Evolutionary conservation across 805 yeast species (phyloP).

Genomic region (Wickerhamiella domercqiae): DNA sequence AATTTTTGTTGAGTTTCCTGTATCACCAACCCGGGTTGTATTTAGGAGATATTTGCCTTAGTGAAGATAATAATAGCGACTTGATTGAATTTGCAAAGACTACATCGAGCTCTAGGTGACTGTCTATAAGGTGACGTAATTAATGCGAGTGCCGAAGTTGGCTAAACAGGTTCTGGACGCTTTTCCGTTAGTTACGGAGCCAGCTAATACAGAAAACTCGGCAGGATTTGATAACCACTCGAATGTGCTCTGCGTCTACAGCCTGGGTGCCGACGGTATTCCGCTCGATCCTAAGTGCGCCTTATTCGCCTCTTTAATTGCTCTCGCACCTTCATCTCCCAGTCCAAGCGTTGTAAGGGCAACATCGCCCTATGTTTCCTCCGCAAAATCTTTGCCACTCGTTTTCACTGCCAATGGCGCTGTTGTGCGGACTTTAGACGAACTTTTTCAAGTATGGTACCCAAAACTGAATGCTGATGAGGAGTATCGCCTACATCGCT

Average conservation of each 20-base stretch:
- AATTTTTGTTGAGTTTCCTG: too few species aligned
- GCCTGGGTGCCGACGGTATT: constrained; percentile 10
- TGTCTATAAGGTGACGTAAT: neutral
- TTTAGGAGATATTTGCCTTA: too few species aligned
- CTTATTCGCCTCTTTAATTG: constrained; percentile 13
- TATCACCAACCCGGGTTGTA: too few species aligned
- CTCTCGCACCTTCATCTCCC: neutral
- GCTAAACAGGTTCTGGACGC: constrained; percentile 20
- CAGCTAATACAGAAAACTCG: constrained; percentile 6
- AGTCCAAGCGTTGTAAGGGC: neutral
- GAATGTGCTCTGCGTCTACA: constrained; percentile 15
- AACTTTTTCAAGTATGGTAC: constrained; percentile 3
- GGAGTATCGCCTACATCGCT: constrained; percentile 3
- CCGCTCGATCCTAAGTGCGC: constrained; percentile 23
- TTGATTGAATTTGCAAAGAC: too few species aligned
- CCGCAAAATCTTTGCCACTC: constrained; percentile 11
- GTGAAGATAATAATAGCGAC: too few species aligned
- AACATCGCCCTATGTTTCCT: constrained; percentile 13
- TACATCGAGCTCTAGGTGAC: neutral
- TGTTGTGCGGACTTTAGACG: constrained; percentile 4
- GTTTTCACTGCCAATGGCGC: constrained; percentile 3
- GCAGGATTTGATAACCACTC: too few species aligned
- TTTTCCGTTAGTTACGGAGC: constrained; percentile 20
- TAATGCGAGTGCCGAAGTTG: constrained; percentile 20
- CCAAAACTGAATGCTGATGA: constrained; percentile 5